Base-by-base conservation (phyloP, 495 filamentous ascomycete species). In the Aspergillus diversus region DNA sequence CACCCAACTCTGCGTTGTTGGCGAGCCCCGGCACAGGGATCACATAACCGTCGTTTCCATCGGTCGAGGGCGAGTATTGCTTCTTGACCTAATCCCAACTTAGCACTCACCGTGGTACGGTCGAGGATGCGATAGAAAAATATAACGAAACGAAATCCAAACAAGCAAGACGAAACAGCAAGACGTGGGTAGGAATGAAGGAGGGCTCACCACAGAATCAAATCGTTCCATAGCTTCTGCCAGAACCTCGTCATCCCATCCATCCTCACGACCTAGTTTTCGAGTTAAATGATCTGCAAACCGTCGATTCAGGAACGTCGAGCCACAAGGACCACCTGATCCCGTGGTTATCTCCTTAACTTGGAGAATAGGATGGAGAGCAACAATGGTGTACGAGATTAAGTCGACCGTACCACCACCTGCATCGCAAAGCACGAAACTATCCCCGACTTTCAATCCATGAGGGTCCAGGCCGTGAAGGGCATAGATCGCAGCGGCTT, bases 321-420 rank as follows among this genome's bases (percentile, higher is more conserved):
- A 86, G 0, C 89, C 90, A 63, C 89, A 91, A 1, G 90, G 75
- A 0, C 81, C 81, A 5, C 87, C 90, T 0, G 81, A 32, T 0
- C 89, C 89, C 7, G 87, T 83, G 8, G 84, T 88, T 2, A 85
- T 85, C 66, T 92, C 89, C 12, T 86, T 81, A 0, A 92, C 80
- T 13, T 81, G 72, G 8, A 91, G 69, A 3, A 61, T 69, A 0
- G 77, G 75, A 9, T 57, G 55, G 7, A 77, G 54, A 6, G 67
- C 51, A 7, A 70, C 55, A 33, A 82, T 76, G 0, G 65, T 71
- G 58, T 81, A 81, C 0, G 80, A 74, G 47, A 92, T 92, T 32
- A 92, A 75, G 68, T 87, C 85, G 0, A 92, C 89, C 0, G 90
- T 92, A 1, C 89, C 90, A n/a, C 90, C 90, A 35, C 90, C 89